These are phyloP conservation scores for Apiospora saccharicola DNA, from an alignment of 2,329 filamentous ascomycete species.

Conservation along the genomic window DNA sequence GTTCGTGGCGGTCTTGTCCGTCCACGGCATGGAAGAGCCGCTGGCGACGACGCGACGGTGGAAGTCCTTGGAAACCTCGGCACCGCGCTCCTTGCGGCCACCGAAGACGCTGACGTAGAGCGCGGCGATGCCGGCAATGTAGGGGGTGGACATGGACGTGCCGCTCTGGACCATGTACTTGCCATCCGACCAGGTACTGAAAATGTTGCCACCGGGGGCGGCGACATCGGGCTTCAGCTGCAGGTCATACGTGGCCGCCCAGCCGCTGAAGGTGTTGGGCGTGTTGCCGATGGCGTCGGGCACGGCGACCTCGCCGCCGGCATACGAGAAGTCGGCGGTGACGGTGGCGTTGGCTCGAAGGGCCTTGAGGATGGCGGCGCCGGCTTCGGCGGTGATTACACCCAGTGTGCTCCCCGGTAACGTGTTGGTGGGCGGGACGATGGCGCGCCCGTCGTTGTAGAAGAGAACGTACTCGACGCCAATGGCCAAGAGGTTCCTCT, in stretches of 20 bases:
- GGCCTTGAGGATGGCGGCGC: conserved; percentile 19
- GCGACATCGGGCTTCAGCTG: conserved; percentile 46
- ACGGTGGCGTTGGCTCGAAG: neutral
- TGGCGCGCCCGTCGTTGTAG: conserved; percentile 4
- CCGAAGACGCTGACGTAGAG: conserved; percentile 38
- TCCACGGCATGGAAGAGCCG: conserved; percentile 31
- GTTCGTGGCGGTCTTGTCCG: conserved; percentile 28
- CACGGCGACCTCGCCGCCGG: conserved; percentile 9
- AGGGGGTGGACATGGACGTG: conserved; percentile 53
- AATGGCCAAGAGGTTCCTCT: neutral
- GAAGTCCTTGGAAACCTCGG: conserved; percentile 30
- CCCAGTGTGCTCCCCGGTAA: neutral
- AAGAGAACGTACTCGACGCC: conserved; percentile 11
- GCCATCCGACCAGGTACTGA: conserved; percentile 48
- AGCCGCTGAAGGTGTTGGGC: conserved; percentile 41
- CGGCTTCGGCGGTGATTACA: conserved; percentile 10
- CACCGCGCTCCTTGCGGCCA: conserved; percentile 31
- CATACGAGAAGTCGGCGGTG: conserved; percentile 20
- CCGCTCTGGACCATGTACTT: conserved; percentile 48
- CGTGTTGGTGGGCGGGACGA: neutral
- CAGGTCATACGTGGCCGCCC: conserved; percentile 49
- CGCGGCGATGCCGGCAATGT: conserved; percentile 46
- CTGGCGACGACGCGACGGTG: conserved; percentile 35
- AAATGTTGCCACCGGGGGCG: conserved; percentile 47
- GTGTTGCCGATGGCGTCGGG: conserved; percentile 21